phyloP scores from a whole-genome alignment of 768 basidiomycete genomes.

The Agaricus subrufescens region DNA sequence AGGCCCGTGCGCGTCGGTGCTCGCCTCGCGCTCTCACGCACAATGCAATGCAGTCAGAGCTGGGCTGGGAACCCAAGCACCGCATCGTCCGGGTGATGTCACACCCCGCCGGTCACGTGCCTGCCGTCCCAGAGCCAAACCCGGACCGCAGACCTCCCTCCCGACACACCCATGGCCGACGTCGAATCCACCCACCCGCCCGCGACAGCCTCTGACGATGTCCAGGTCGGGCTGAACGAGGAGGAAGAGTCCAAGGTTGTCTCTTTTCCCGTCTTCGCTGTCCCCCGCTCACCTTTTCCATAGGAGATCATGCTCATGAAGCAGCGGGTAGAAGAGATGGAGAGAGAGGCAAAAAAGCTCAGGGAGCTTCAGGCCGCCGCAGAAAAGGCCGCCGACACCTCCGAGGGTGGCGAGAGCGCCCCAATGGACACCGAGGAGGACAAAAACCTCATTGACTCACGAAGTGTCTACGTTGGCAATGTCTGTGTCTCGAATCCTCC shows the following conservation, averaged over 20 bases:
- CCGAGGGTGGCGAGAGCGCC: conserved; percentile 38
- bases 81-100: background rate
- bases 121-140: background rate
- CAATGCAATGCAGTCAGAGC: background rate
- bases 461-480: conserved; percentile 96
- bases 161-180: conserved; percentile 40
- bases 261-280: conserved; percentile 12
- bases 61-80: background rate
- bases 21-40: too few species aligned
- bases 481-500: conserved; percentile 49
- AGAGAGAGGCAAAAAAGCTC: conserved; percentile 82
- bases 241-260: conserved; percentile 60
- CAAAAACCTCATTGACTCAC: conserved; percentile 68
- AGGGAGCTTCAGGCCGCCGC: conserved; percentile 82
- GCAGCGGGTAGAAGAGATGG: conserved; percentile 90
- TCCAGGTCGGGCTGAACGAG: conserved; percentile 52
- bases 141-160: background rate
- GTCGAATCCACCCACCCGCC: conserved; percentile 39
- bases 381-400: conserved; percentile 47
- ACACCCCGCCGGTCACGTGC: conserved; percentile 4
- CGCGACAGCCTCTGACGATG: conserved; percentile 28
- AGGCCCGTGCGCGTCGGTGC: too few species aligned
- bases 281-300: conserved; percentile 6
- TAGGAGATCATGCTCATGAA: conserved; percentile 91
- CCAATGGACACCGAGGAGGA: conserved; percentile 84